Base-by-base conservation (phyloP, 768 basidiomycete species). In the Leccinum incarnatum region DNA sequence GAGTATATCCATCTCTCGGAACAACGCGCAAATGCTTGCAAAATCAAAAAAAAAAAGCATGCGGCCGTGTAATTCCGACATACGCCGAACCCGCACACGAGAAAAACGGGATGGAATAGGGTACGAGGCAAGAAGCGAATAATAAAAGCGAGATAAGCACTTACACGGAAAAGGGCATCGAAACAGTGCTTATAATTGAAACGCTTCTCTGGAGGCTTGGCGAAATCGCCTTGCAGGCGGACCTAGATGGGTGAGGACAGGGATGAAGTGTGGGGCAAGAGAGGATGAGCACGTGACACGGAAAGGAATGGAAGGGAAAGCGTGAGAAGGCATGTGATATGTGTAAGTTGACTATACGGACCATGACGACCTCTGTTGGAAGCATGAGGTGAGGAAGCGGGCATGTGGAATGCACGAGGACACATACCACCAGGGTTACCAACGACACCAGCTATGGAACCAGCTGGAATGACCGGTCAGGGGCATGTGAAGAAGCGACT, bases 161-260 rank as follows among this genome's bases (percentile, higher is more conserved):
- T 74, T 70, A 93, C 91, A 54, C 92, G 78, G 76, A 86, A 91
- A 14, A 96, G 77, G 0, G 93, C 94, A 75, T 95, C 93, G 55
- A 95, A 84, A 63, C 88, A 90, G 71, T 95, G 82, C 76, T 91
- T 91, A 72, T 96, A 96, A 67, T 92, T 91, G 77, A 94, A 89
- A 47, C 91, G 81, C 72, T 92, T 91, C 76, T 92, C 91, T 9
- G 87, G 85, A 1, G 91, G 83, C 71, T 95, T 95, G 6, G 91
- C 93, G 65, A 91, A 88, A 74, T 96, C 94, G 37, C 89, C 93
- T 74, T 95, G 94, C 60, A 96, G 79, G 55, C 94, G 88, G 46
- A 95, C 81, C 79, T 82, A 59, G 25, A 23, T 21, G 52, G 29
- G 25, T 15, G 50, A 14, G 30, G 14, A 55, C 19, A 23, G 2